Base-by-base conservation (phyloP, 768 basidiomycete genomes). In the Hemileccinum impolitum region DNA sequence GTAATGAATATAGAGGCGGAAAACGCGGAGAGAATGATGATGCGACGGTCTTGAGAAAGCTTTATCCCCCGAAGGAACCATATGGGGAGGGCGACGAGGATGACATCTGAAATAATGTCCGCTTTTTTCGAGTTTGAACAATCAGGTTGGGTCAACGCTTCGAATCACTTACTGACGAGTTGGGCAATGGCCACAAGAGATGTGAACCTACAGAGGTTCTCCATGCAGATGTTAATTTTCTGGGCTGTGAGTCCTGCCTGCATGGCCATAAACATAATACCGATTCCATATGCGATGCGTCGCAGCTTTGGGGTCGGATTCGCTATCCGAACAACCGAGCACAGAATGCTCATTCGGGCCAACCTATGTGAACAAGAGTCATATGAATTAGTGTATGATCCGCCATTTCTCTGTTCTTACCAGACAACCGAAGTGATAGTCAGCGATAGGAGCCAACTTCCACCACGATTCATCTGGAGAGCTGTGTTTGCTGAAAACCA, bases 311-410 rank as follows among this genome's bases (percentile, higher is more conserved):
- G 35, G 1, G 40, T 23, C 0, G 62, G 63, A 25, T 46, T 52
- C 31, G 49, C 42, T 47, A 65, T 51, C 40, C 63, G 60, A 30
- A 55, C 26, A 14, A 67, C 35, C 3, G 63, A 67, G 32, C 43
- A 65, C 6, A 65, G 35, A 13, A 65, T 65, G 31, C 65, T 67
- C 45, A 65, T 60, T 4, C 63, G 50, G 13, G 63, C 44, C 13
- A 59, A 59, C 63, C 63, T 65, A 14, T 18, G n/a, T n/a, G 36
- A 4, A 43, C 10, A 35, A 47, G 25, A 17, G 25, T 12, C 28
- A 26, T 43, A 14, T 19, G 18, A 25, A 17, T 23, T 34, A 34
- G 19, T 9, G 26, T 25, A 18, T 17, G 23, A 26, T 11, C n/a
- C 3, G 2, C 6, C 18, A 23, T 23, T 25, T 26, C 26, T 12